Evolutionary conservation across 257 asterid species (phyloP).

Genomic region (Primulina huaijiensis): DNA sequence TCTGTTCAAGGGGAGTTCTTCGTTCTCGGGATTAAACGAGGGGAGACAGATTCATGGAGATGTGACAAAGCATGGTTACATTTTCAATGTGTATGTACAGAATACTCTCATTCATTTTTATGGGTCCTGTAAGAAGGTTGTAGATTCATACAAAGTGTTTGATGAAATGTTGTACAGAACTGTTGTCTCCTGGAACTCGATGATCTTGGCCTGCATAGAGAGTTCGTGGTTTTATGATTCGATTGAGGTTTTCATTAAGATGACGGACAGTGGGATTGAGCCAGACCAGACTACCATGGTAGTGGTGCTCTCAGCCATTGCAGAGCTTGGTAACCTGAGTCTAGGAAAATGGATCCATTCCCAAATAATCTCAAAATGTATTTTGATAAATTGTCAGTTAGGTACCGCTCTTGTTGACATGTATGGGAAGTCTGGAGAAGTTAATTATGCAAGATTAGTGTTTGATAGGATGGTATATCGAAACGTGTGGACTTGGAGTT

Average conservation of each 20-base stretch:
- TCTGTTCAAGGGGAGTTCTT: slow-evolving; percentile 58
- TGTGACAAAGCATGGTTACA: slow-evolving; percentile 53
- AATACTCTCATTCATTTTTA: slow-evolving; percentile 55
- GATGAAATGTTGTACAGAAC: slow-evolving; percentile 59
- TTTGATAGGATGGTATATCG: slow-evolving; percentile 43
- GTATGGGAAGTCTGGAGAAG: slow-evolving; percentile 69
- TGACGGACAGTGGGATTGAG: slow-evolving; percentile 40
- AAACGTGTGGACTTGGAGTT: slow-evolving; percentile 85
- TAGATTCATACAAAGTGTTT: slow-evolving; percentile 51
- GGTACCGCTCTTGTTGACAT: slow-evolving; percentile 80
- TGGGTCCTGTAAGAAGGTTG: slow-evolving; percentile 52
- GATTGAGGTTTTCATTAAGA: slow-evolving; percentile 41
- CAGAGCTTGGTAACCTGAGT: slow-evolving; percentile 62
- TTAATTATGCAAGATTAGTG: slow-evolving; percentile 49
- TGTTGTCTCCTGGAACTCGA: slow-evolving; percentile 71
- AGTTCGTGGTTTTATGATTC: slow-evolving; percentile 46
- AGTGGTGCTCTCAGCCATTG: slow-evolving; percentile 56
- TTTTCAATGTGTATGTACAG: slow-evolving; percentile 56
- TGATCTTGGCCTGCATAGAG: slow-evolving; percentile 50
- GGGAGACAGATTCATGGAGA: slow-evolving; percentile 68
- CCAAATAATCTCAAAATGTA: slow-evolving; percentile 53
- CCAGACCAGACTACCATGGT: slow-evolving; percentile 76
- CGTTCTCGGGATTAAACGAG: slow-evolving; percentile 45
- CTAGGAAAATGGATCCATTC: slow-evolving; percentile 68
- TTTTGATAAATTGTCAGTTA: slow-evolving; percentile 50